These are phyloP conservation scores for Brettanomyces anomalus DNA, from an alignment of 805 yeast genomes.

Conservation along the genomic window DNA sequence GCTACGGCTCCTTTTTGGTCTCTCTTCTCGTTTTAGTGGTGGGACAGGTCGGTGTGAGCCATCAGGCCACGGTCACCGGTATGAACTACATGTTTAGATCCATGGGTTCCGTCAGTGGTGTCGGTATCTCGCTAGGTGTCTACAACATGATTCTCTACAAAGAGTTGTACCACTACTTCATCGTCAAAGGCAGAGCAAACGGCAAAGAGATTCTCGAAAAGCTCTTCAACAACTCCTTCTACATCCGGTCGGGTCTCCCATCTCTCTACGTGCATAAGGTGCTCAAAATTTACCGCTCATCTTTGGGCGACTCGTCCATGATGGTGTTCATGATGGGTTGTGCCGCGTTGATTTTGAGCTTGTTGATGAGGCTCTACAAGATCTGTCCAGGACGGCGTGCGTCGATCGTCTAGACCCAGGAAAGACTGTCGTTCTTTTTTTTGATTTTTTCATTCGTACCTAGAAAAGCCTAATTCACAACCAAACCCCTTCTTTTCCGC, in stretches of 20 bases:
- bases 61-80: constrained; percentile 41
- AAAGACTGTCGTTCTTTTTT: too few species aligned
- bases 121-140: constrained; percentile 31
- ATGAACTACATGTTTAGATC: constrained; percentile 42
- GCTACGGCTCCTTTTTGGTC: constrained; percentile 34
- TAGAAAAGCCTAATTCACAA: too few species aligned
- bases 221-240: constrained; percentile 18
- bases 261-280: constrained; percentile 17
- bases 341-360: constrained; percentile 15
- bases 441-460: too few species aligned
- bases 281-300: constrained; percentile 21
- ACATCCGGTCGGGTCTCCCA: constrained; percentile 24
- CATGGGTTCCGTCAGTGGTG: constrained; percentile 38
- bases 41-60: constrained; percentile 33
- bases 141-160: constrained; percentile 26
- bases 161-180: constrained; percentile 25
- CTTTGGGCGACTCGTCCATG: constrained; percentile 19
- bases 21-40: constrained; percentile 33
- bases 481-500: too few species aligned
- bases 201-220: constrained; percentile 16
- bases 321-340: constrained; percentile 19
- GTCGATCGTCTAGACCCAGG: background rate
- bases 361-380: constrained; percentile 15
- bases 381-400: background rate
- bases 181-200: constrained; percentile 14